Evolutionary conservation across 106 monocot species (phyloP), one percentile per base, ranked within the genome.

Genomic region (Allium fistulosum): DNA sequence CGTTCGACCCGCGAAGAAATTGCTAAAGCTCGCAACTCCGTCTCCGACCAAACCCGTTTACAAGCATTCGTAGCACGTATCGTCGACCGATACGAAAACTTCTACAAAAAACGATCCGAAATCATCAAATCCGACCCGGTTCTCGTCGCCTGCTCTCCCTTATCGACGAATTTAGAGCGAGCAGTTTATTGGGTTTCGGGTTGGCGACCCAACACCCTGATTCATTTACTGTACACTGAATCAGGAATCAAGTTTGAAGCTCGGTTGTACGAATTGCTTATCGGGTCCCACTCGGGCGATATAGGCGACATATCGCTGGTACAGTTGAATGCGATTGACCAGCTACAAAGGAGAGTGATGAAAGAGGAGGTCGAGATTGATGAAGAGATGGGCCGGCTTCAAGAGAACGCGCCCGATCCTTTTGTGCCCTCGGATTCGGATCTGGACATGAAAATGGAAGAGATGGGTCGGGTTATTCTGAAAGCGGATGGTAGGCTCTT

Each of bases 341-440:
- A 51, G 49, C 22, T 66, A n/a, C 66, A 66, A 48, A 66, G 51
- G 66, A 7, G 51, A 22, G 57, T 57, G 12, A 11, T 69, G 5
- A 17, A 51, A 11, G 14, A 14, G 7, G 69, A 55, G 69, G 15
- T 53, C 17, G 69, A 46, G 69, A 53, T 69, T 26, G 53, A 53
- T 8, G 27, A 53, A 46, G 56, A 69, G 17, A 18, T 69, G 51
- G 69, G 37, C 11, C 18, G 51, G 53, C 13, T 45, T 5, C 12
- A 69, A 46, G 53, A 64, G 64, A 48, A 15, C 14, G 57, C 6
- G 7, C n/a, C 56, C 28, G 69, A 57, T 37, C 69, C 15, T 6
- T 69, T 69, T 46, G 56, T 57, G 69, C 69, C 69, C 0, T 57
- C 27, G 69, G 69, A 69, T 69, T 27, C 69, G 51, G 69, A 69